These are phyloP conservation scores for Claviceps pusilla DNA, from an alignment of 2,329 filamentous ascomycete species.

Conservation along the genomic window DNA sequence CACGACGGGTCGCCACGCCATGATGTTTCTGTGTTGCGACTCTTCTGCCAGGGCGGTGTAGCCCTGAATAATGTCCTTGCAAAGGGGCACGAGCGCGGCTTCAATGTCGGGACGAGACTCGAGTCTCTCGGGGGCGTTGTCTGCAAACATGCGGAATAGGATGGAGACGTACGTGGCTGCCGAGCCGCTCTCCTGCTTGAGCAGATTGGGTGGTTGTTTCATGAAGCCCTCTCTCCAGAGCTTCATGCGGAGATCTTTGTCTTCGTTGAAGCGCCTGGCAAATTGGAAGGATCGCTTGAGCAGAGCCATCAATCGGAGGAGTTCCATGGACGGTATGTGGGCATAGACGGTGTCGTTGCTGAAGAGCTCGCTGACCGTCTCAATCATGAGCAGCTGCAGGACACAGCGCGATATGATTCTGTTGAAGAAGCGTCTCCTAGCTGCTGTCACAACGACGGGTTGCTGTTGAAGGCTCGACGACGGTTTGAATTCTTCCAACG, in stretches of 20 bases:
- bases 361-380: slow-evolving; percentile 97
- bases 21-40: slow-evolving; percentile 89
- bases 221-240: slow-evolving; percentile 98
- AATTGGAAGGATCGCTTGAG: slow-evolving; percentile 96
- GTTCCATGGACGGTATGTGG: slow-evolving; percentile 78
- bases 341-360: slow-evolving; percentile 91
- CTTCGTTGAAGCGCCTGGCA: slow-evolving; percentile 91
- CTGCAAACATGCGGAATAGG: slow-evolving; percentile 91
- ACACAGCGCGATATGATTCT: slow-evolving; percentile 98
- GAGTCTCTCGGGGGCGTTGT: slow-evolving; percentile 68
- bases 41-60: slow-evolving; percentile 86
- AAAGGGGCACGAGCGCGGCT: slow-evolving; percentile 81
- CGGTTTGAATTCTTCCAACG: slow-evolving; percentile 78
- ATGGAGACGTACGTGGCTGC: slow-evolving; percentile 94
- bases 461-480: slow-evolving; percentile 66
- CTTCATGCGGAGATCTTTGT: slow-evolving; percentile 86
- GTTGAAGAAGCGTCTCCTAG: slow-evolving; percentile 91
- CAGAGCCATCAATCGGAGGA: slow-evolving; percentile 82
- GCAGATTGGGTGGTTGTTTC: slow-evolving; percentile 93
- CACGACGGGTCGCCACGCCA: slow-evolving; percentile 93
- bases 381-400: slow-evolving; percentile 94
- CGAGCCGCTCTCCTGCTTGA: slow-evolving; percentile 90
- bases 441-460: slow-evolving; percentile 80
- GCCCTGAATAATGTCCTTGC: slow-evolving; percentile 78
- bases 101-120: slow-evolving; percentile 73